Evolutionary conservation across 345 rosid species (phyloP).

Genomic region (Laguncularia racemosa): DNA sequence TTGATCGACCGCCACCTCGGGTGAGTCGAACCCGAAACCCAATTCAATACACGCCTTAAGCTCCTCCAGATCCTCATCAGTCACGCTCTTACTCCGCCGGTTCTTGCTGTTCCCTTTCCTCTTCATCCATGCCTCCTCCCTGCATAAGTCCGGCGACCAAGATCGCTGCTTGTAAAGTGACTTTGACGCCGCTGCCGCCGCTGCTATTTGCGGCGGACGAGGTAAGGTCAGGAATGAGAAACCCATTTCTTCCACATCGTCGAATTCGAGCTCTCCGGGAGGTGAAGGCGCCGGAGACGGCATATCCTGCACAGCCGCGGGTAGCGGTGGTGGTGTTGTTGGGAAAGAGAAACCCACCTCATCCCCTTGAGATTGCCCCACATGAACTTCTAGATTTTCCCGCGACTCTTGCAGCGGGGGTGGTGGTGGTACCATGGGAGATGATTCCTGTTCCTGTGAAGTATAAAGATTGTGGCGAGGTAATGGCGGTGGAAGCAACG

Average conservation of each 20-base stretch:
- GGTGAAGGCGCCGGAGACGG: not conserved
- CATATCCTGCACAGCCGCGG: too few relatives aligned
- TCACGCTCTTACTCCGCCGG: constrained; percentile 65
- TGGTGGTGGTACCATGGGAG: too few relatives aligned
- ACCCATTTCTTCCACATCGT: too few relatives aligned
- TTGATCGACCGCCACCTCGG: constrained; percentile 53
- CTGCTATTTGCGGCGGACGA: not conserved
- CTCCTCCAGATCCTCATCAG: constrained; percentile 87
- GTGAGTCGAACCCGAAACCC: constrained; percentile 82
- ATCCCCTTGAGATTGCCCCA: too few relatives aligned
- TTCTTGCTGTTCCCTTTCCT: constrained; percentile 47
- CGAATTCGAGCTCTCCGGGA: too few relatives aligned
- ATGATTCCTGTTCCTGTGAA: too few relatives aligned
- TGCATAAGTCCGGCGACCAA: constrained; percentile 79
- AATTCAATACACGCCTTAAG: constrained; percentile 84
- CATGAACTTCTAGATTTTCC: not conserved
- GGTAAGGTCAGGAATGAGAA: constrained; percentile 2
- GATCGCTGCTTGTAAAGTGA: constrained; percentile 69
- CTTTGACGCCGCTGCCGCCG: constrained; percentile 7
- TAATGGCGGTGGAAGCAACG: not conserved
- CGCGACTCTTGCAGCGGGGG: too few relatives aligned
- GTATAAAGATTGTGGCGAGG: too few relatives aligned
- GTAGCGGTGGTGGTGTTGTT: too few relatives aligned
- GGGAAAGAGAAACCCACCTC: too few relatives aligned
- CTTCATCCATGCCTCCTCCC: constrained; percentile 84